Conservation (phyloP, 2,329 filamentous ascomycete genomes). For the Aspergillus pseudoviridinutans region DNA sequence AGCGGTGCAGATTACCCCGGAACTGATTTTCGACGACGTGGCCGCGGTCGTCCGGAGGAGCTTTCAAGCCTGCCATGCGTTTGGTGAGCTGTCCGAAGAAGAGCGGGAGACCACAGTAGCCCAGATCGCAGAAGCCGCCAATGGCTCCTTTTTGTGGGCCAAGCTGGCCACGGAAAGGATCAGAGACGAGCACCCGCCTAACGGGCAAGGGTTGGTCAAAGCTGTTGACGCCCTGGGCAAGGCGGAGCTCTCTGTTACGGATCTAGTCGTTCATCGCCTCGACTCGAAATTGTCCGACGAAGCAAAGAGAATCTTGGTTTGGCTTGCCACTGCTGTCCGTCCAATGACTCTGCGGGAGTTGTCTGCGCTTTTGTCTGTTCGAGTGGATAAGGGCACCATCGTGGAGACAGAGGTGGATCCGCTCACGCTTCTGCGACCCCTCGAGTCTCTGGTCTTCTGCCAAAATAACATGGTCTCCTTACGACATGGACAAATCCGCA, state of each 20-base stretch:
- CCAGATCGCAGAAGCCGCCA: constrained; percentile 30
- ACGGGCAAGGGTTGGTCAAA: constrained; percentile 23
- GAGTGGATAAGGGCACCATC: constrained; percentile 28
- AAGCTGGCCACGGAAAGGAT: constrained; percentile 33
- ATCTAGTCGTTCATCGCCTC: constrained; percentile 28
- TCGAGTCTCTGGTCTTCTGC: constrained; percentile 30
- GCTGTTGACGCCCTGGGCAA: constrained; percentile 25
- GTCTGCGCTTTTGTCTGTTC: constrained; percentile 24
- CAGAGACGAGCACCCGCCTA: constrained; percentile 21
- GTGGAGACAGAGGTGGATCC: constrained; percentile 24
- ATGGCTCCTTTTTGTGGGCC: constrained; percentile 39
- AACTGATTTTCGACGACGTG: constrained; percentile 36
- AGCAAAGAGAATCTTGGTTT: constrained; percentile 31
- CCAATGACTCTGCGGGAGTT: constrained; percentile 34
- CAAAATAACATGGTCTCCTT: constrained; percentile 34
- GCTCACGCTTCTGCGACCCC: constrained; percentile 23
- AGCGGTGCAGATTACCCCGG: constrained; percentile 25
- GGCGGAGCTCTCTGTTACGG: constrained; percentile 24
- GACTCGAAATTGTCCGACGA: constrained; percentile 26
- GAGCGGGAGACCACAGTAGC: constrained; percentile 32
- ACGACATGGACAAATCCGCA: constrained; percentile 33
- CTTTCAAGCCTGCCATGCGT: constrained; percentile 22
- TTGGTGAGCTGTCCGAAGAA: constrained; percentile 23
- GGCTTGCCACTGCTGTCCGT: constrained; percentile 36
- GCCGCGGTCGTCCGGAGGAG: constrained; percentile 28